Conservation (phyloP, 352 stramenopile genomes). For the Globisporangium spinosum region DNA sequence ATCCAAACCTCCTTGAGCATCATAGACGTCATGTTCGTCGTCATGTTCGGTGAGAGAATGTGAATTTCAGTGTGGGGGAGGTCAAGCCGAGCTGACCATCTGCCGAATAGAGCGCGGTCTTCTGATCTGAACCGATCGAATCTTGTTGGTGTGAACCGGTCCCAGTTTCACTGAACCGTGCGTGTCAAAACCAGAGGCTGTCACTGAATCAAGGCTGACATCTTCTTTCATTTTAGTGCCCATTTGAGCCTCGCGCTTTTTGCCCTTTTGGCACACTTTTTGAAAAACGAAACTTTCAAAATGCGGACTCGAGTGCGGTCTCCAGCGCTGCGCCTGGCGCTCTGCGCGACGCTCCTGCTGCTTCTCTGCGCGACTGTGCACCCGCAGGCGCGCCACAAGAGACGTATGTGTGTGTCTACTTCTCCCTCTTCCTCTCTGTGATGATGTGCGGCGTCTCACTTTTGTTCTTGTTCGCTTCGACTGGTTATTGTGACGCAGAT, state of each 20-base stretch:
- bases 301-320: neutral
- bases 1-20: neutral
- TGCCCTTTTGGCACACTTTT: neutral
- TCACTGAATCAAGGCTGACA: neutral
- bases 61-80: neutral
- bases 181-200: neutral
- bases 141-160: neutral
- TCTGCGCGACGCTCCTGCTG: conserved; percentile 7
- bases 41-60: neutral
- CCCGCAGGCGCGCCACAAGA: conserved; percentile 1
- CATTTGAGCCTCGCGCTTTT: conserved; percentile 2
- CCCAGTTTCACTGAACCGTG: neutral
- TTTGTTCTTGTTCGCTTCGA: neutral
- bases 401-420: neutral
- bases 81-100: neutral
- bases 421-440: no score
- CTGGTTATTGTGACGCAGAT: neutral
- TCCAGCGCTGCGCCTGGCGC: neutral
- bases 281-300: conserved; percentile 1
- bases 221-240: neutral
- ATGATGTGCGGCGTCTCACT: neutral
- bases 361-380: neutral
- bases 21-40: neutral
- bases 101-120: neutral
- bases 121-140: neutral